phyloP scores from a whole-genome alignment of 129 eudicot genomes.

The Centrapalus pauciflorus region DNA sequence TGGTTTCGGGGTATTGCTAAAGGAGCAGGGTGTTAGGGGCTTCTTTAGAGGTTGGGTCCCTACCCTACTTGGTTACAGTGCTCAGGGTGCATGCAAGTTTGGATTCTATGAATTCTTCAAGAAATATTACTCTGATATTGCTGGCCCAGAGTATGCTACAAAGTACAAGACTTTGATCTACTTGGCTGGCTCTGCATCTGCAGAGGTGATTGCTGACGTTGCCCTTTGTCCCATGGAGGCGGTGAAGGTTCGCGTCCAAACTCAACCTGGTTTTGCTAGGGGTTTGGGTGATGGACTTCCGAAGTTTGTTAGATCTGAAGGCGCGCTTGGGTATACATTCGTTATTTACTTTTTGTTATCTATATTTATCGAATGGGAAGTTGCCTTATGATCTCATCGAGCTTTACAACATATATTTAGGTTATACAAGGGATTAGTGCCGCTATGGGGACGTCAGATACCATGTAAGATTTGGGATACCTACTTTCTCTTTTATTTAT shows the following conservation, averaged over 20 bases:
- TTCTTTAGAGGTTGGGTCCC: slow-evolving; percentile 85
- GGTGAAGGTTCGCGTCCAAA: slow-evolving; percentile 83
- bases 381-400: background rate
- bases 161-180: slow-evolving; percentile 85
- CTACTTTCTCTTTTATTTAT: background rate
- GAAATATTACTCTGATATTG: slow-evolving; percentile 83
- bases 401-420: slow-evolving; percentile 31
- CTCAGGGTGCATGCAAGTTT: slow-evolving; percentile 89
- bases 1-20: slow-evolving; percentile 64
- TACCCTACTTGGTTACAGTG: slow-evolving; percentile 77
- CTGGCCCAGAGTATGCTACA: slow-evolving; percentile 76
- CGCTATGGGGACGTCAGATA: slow-evolving; percentile 90
- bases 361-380: background rate
- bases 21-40: slow-evolving; percentile 73
- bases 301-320: slow-evolving; percentile 74
- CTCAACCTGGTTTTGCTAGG: slow-evolving; percentile 84
- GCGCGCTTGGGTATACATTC: slow-evolving; percentile 56
- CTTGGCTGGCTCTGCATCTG: slow-evolving; percentile 89
- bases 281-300: slow-evolving; percentile 79
- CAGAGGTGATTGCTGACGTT: slow-evolving; percentile 74
- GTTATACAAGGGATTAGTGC: slow-evolving; percentile 81
- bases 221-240: slow-evolving; percentile 91
- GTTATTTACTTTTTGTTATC: background rate
- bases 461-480: slow-evolving; percentile 49
- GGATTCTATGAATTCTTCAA: slow-evolving; percentile 89